Evolutionary conservation across 2,329 filamentous ascomycete genomes (phyloP).

Genomic region (Colletotrichum higginsianum): DNA sequence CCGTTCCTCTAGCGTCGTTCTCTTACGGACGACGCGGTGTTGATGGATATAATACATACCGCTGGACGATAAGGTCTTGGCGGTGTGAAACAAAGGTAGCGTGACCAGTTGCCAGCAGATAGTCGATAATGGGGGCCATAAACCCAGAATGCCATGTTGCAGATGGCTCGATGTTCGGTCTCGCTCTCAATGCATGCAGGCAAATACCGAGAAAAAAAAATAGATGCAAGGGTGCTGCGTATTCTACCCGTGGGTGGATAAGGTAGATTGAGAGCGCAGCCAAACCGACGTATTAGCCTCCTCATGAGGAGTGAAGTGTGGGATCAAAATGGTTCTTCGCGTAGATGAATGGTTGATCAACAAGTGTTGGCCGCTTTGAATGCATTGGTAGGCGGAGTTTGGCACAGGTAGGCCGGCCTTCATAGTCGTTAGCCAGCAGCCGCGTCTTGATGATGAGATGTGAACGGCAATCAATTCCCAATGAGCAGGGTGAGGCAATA

Average conservation of each 20-base stretch:
- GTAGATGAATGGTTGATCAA: constrained; percentile 13
- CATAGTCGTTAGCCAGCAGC: background rate
- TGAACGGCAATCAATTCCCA: background rate
- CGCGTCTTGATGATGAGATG: background rate
- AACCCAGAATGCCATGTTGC: constrained; percentile 2
- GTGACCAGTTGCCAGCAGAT: constrained; percentile 26
- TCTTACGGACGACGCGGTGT: constrained; percentile 9
- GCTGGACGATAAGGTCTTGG: constrained; percentile 20
- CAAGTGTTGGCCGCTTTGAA: constrained; percentile 6
- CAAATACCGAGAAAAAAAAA: constrained; percentile 7
- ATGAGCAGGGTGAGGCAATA: constrained; percentile 6
- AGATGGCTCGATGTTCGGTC: constrained; percentile 5
- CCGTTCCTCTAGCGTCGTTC: constrained; percentile 4
- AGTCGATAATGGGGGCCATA: constrained; percentile 2
- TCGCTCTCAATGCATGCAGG: constrained; percentile 6
- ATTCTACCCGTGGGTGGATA: background rate
- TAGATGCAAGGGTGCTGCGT: constrained; percentile 16
- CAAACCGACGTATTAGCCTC: constrained; percentile 5
- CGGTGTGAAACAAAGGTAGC: constrained; percentile 10
- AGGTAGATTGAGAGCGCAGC: background rate
- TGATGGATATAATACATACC: constrained; percentile 29
- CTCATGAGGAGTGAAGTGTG: background rate
- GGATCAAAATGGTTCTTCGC: constrained; percentile 15
- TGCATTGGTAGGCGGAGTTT: constrained; percentile 8
- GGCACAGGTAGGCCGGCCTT: background rate